Evolutionary conservation across 495 filamentous ascomycete genomes (phyloP), one percentile per base, ranked within the genome.

Genomic region (Tuber aestivum): DNA sequence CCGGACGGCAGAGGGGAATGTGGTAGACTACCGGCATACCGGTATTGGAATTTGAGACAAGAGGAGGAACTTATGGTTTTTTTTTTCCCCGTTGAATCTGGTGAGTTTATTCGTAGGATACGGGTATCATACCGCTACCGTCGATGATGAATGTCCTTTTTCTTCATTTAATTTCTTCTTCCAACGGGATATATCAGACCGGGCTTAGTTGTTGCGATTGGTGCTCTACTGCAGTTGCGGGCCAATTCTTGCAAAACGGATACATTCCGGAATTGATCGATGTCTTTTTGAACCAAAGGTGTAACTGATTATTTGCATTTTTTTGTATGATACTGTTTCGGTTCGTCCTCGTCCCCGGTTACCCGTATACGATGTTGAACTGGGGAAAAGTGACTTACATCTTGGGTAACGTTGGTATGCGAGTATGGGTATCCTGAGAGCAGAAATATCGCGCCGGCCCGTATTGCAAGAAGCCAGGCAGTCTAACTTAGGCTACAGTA

Each of bases 41-140:
- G n/a, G 50, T 27, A 27, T 61, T 61, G n/a, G 50, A 61, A 61
- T 61, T 61, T 61, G 50, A 61, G n/a, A 61, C 27, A 65, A 27
- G 56, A 65, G 56, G 56, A 65, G 14, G 21, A 48, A 21, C 21
- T 48, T 16, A 48, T n/a, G n/a, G n/a, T n/a, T n/a, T n/a, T n/a
- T n/a, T n/a, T n/a, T n/a, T n/a, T n/a, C n/a, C n/a, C n/a, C 20
- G 7, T 48, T 48, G 21, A 23, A 23, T 7, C 20, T 48, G 45
- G n/a, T 27, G 23, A 61, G 50, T 32, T 61, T 27, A 4, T 7
- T 40, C 38, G 38, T 40, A 40, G 38, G 7, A 7, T 40, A 40
- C 7, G n/a, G n/a, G n/a, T 7, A 40, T n/a, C 3, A n/a, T 61
- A 35, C 56, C n/a, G 27, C 10, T 35, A 65, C 50, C 12, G 50